Base-by-base conservation (phyloP, 345 rosid species). In the Abelmoschus esculentus region DNA sequence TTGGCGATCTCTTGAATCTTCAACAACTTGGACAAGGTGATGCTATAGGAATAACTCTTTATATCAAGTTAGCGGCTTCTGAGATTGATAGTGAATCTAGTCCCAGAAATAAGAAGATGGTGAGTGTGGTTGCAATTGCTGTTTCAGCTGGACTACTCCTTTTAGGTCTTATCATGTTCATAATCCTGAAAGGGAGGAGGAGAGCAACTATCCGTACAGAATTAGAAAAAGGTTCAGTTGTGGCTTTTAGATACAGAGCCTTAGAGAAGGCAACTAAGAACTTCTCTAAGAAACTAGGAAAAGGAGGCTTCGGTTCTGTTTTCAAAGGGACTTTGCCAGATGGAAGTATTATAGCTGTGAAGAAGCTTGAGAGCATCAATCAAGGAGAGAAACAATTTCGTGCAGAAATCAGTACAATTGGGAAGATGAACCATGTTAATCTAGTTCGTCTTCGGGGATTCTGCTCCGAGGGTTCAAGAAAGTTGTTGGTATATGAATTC, bases 351-450 rank as follows among this genome's bases (percentile, higher is more conserved):
- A 75, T 92, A 55, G 98, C 91, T 0, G 96, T 86, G 79, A 92
- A 92, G 84, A 86, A 82, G 83, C 95, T 92, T 5, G 89, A 90
- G 54, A 62, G 93, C 76, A 73, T 90, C 26, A 78, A 78, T 70
- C 96, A 90, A 78, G 96, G 96, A 6, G 93, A 90, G 84, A 90
- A 92, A 84, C 96, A 92, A 75, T 92, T 92, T 80, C 77, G 96
- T 9, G 73, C 87, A 0, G 96, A 90, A 75, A 91, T 90, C 26
- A 77, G 81, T 63, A 90, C 96, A 0, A 83, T 87, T 36, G 96
- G 96, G 61, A 85, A 86, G 22, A 80, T 90, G 78, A 95, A 90
- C 34, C 96, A 90, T 50, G 84, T 90, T 56, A 90, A 87, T 75
- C 90, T 92, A 1, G 90, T 90, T 60, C 80, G 95, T 63, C 95